These are phyloP conservation scores for Sporothrix brunneoviolacea DNA, from an alignment of 2,329 filamentous ascomycete genomes.

Conservation along the genomic window DNA sequence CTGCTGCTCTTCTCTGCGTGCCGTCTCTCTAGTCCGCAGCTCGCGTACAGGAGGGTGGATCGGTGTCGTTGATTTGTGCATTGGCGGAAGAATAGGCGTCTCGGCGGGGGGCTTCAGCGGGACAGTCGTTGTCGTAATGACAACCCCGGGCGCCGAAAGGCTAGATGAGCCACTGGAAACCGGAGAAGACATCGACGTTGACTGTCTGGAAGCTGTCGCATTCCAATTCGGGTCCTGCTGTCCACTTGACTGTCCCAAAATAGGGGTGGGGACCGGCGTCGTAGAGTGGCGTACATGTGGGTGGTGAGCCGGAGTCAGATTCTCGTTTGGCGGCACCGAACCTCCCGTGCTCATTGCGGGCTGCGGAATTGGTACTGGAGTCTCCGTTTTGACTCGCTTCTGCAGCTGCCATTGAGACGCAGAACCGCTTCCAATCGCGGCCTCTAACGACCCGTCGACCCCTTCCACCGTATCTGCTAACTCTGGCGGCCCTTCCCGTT, in stretches of 20 bases:
- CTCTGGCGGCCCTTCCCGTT: conserved; percentile 26
- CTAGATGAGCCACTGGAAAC: conserved; percentile 4
- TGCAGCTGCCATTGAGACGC: conserved; percentile 20
- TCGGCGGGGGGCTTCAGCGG: conserved; percentile 26
- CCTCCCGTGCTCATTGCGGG: conserved; percentile 19
- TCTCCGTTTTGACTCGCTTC: conserved; percentile 33
- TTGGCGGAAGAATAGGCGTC: conserved; percentile 25
- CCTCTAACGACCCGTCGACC: background rate
- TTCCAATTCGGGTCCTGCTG: conserved; percentile 20
- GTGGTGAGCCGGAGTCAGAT: conserved; percentile 17
- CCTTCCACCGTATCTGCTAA: conserved; percentile 9
- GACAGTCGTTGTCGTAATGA: conserved; percentile 20
- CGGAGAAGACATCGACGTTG: conserved; percentile 9
- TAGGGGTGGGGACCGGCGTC: conserved; percentile 30
- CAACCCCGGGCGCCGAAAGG: background rate
- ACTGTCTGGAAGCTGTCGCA: conserved; percentile 4
- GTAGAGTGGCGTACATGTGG: conserved; percentile 18
- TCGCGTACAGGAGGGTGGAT: conserved; percentile 29
- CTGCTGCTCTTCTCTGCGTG: conserved; percentile 15
- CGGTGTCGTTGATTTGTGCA: conserved; percentile 28
- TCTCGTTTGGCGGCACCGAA: conserved; percentile 20
- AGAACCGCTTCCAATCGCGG: conserved; percentile 3
- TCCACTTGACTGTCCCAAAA: conserved; percentile 21
- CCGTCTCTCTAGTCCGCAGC: conserved; percentile 26
- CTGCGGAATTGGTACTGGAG: conserved; percentile 31